phyloP scores from a whole-genome alignment of 768 basidiomycete genomes.

The Epithele typhae region DNA sequence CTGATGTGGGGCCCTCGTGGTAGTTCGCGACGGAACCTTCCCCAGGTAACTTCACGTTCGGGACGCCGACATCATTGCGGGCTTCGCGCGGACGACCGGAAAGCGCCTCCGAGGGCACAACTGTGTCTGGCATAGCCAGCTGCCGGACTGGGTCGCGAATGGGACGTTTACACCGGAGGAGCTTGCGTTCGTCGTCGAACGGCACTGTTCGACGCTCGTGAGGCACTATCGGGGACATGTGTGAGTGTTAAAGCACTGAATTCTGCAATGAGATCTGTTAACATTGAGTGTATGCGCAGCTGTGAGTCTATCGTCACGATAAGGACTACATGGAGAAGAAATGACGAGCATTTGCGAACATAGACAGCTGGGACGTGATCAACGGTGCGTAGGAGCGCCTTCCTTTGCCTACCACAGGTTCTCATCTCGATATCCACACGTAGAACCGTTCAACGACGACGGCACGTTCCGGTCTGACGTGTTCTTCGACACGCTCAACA shows the following conservation, averaged over 20 bases:
- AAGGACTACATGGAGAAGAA: too few species aligned
- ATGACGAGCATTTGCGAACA: too few species aligned
- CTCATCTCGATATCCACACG: too few species aligned
- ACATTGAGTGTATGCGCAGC: too few species aligned
- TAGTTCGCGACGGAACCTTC: slow-evolving; percentile 51
- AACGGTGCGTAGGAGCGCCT: slow-evolving; percentile 37
- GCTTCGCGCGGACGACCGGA: slow-evolving; percentile 40
- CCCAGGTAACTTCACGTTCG: slow-evolving; percentile 44
- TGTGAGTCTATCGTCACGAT: too few species aligned
- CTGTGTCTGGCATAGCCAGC: slow-evolving; percentile 47
- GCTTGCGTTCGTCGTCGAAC: slow-evolving; percentile 38
- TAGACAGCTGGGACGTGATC: slow-evolving; percentile 50
- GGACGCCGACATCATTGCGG: slow-evolving; percentile 41
- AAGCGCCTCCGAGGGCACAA: slow-evolving; percentile 42
- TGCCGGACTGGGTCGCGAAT: slow-evolving; percentile 44
- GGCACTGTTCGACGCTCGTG: slow-evolving; percentile 46
- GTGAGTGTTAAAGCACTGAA: too few species aligned
- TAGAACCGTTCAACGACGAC: slow-evolving; percentile 53
- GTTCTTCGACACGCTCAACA: slow-evolving; percentile 46
- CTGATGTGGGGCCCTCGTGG: neutral
- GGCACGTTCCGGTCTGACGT: slow-evolving; percentile 49
- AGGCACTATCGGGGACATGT: slow-evolving; percentile 49
- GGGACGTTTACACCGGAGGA: slow-evolving; percentile 33
- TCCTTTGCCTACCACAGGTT: neutral
- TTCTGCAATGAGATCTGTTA: too few species aligned